These are phyloP conservation scores for Xylariaceae sp. DNA, from an alignment of 2,329 filamentous ascomycete genomes.

Conservation along the genomic window DNA sequence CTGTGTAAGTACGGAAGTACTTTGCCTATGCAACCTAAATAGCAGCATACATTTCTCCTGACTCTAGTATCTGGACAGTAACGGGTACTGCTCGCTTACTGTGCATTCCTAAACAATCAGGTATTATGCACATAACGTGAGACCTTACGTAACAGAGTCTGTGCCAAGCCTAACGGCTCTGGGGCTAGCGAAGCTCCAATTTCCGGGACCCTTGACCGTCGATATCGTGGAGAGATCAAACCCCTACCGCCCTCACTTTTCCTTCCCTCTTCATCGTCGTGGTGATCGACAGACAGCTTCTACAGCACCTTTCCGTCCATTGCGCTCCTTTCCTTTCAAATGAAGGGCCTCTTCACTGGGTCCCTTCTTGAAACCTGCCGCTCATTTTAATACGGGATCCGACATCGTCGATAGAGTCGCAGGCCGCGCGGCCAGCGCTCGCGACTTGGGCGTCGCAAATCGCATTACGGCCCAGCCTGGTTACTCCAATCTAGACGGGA, in stretches of 20 bases:
- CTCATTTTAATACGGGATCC: slow-evolving; percentile 4
- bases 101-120: not conserved
- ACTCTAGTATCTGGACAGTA: not conserved
- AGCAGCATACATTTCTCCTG: not conserved
- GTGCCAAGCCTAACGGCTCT: not conserved
- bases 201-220: not conserved
- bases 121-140: not conserved
- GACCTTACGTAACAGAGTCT: not conserved
- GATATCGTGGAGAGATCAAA: slow-evolving; percentile 6
- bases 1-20: not conserved
- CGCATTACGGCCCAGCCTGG: not conserved
- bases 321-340: slow-evolving; percentile 3
- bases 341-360: slow-evolving; percentile 6
- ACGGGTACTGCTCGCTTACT: not conserved
- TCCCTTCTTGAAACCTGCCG: not conserved
- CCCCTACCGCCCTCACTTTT: slow-evolving; percentile 1
- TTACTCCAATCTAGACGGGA: not conserved
- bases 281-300: slow-evolving; percentile 19
- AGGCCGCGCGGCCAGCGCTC: not conserved
- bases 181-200: not conserved
- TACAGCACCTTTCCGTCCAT: slow-evolving; percentile 10
- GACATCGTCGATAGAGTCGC: not conserved
- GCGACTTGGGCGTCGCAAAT: slow-evolving; percentile 3
- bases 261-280: slow-evolving; percentile 13
- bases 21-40: not conserved